Conservation (phyloP, 2,329 filamentous ascomycete species). For the Paramyrothecium sp. region DNA sequence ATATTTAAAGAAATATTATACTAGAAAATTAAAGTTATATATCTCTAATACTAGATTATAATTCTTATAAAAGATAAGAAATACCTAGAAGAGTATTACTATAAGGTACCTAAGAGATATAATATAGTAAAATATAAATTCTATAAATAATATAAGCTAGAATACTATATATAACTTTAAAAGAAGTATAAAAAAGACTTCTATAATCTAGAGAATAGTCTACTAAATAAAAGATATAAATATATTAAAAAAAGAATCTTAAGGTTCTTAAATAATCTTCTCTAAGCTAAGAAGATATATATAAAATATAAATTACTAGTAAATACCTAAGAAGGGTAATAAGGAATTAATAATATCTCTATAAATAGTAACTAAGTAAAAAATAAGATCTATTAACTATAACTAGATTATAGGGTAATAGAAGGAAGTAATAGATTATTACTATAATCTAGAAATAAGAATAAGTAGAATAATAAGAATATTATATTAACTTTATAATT, state of each 20-base stretch:
- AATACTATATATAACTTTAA: not conserved
- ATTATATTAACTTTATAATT: too few relatives aligned
- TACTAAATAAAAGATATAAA: not conserved
- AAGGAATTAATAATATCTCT: not conserved
- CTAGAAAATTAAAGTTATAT: not conserved
- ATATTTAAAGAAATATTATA: not conserved
- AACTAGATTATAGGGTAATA: too few relatives aligned
- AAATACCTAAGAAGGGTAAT: not conserved
- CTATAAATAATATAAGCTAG: not conserved
- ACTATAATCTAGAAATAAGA: too few relatives aligned
- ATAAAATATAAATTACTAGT: not conserved
- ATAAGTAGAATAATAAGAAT: too few relatives aligned
- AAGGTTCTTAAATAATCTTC: not conserved
- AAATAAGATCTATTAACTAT: too few relatives aligned
- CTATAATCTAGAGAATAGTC: too few relatives aligned
- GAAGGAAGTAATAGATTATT: too few relatives aligned
- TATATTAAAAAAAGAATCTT: not conserved
- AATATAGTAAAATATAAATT: not conserved
- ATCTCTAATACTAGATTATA: not conserved
- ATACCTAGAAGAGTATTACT: not conserved
- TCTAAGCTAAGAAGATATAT: not conserved
- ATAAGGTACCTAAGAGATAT: conserved; percentile 1
- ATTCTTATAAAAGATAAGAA: not conserved
- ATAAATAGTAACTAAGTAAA: not conserved
- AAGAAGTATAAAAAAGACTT: not conserved